Evolutionary conservation across 169 alveolate genomes (phyloP), one percentile per base, ranked within the genome.

Genomic region (Cryptosporidium parvum): DNA sequence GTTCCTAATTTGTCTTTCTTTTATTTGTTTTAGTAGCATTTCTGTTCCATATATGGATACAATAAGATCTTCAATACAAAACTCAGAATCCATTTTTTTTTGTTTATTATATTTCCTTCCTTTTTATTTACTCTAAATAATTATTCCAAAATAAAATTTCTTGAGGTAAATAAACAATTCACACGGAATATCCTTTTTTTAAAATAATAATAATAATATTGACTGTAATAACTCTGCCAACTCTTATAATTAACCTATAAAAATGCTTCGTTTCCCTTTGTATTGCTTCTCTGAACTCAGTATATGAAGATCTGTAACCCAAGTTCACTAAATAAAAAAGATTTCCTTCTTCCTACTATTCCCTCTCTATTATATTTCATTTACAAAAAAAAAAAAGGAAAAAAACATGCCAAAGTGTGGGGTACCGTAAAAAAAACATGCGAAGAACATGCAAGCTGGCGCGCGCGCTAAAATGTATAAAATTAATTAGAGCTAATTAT

Each of bases 31-130:
- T 26, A 80, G n/a, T 18, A 80, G 51, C 75, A 80, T 29, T 31
- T 80, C 89, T n/a, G 45, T 62, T 26, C 75, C 68, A 29, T 65
- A 80, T 26, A 80, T 61, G 4, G 89, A 80, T 31, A 65, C 59
- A 37, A 80, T 80, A 3, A 80, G 21, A 42, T 80, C 89, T 51
- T 80, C 89, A 23, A 80, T 67, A 39, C 80, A 80, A 29, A 59
- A 65, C 18, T 53, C 70, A 31, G 42, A 26, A 12, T 70, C 68
- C 37, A 44, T 52, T 16, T 14, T 26, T 26, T n/a, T 7, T 44
- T 21, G 2, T 69, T 7, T n/a, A 3, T 37, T 39, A 1, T n/a
- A 4, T 44, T 26, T 4, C 23, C 16, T 35, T 42, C 3, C 62
- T 29, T 29, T 59, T 59, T 18, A 14, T 59, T n/a, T 59, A 59